A percentile compares a stretch with the other conserved stretches of the same genome.
Conservation (phyloP, 2,329 filamentous ascomycete species). For the Biscogniauxia sp. region DNA sequence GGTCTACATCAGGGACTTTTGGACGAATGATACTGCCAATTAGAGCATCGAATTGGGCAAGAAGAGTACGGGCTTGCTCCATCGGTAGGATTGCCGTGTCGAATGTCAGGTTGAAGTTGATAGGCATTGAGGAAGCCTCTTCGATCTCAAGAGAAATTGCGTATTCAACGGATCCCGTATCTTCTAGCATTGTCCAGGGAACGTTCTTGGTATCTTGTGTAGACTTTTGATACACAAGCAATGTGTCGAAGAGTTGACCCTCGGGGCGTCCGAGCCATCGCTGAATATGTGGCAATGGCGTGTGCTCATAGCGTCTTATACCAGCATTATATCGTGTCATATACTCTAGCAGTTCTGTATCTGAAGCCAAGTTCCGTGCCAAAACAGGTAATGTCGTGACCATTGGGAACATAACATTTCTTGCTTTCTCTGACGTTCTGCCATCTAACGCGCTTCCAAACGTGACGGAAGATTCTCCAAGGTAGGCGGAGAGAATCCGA, state of each 20-base stretch:
- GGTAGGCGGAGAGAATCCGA: slow-evolving; percentile 69
- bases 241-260: slow-evolving; percentile 73
- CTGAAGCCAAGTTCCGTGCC: slow-evolving; percentile 52
- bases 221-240: slow-evolving; percentile 78
- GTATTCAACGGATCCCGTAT: slow-evolving; percentile 73
- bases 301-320: slow-evolving; percentile 68
- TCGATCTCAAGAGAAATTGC: slow-evolving; percentile 78
- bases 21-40: slow-evolving; percentile 59
- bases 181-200: slow-evolving; percentile 61
- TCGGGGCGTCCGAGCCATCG: slow-evolving; percentile 65
- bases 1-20: slow-evolving; percentile 38
- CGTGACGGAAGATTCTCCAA: slow-evolving; percentile 69
- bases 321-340: slow-evolving; percentile 66
- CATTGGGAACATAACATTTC: slow-evolving; percentile 68
- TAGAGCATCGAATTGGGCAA: slow-evolving; percentile 69
- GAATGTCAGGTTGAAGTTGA: slow-evolving; percentile 67
- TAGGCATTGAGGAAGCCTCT: slow-evolving; percentile 42
- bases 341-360: slow-evolving; percentile 54
- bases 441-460: slow-evolving; percentile 84
- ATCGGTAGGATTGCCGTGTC: slow-evolving; percentile 62
- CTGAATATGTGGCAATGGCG: slow-evolving; percentile 69
- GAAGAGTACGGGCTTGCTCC: slow-evolving; percentile 64
- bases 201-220: slow-evolving; percentile 21
- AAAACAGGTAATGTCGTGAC: slow-evolving; percentile 77
- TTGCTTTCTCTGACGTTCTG: slow-evolving; percentile 59